A percentile compares a stretch with the other conserved stretches of the same genome.
phyloP scores from a whole-genome alignment of 257 asterid species.

The Thymus mandschuricus region DNA sequence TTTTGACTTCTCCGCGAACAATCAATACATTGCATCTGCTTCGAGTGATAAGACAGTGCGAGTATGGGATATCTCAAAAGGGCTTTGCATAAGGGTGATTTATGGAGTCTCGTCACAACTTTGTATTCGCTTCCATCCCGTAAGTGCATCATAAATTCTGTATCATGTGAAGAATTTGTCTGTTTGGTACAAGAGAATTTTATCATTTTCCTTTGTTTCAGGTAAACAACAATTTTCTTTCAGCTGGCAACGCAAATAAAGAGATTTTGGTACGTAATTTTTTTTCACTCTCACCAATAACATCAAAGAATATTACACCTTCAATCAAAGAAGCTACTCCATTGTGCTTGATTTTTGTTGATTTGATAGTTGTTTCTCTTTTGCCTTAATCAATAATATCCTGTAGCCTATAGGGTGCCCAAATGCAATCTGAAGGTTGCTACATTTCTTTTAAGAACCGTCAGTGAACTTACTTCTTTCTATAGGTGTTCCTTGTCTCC shows the following conservation, averaged over 20 bases:
- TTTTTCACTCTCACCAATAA: conserved; percentile 24
- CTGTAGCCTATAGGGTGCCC: background rate
- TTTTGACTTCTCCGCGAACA: conserved; percentile 96
- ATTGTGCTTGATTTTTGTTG: conserved; percentile 14
- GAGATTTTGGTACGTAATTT: conserved; percentile 69
- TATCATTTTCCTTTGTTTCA: conserved; percentile 40
- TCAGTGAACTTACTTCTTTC: background rate
- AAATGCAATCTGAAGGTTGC: background rate
- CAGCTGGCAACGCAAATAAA: conserved; percentile 89
- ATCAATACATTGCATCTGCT: conserved; percentile 92
- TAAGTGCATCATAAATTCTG: conserved; percentile 46
- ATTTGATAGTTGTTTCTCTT: conserved; percentile 2
- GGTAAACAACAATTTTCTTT: conserved; percentile 96
- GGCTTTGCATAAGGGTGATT: conserved; percentile 94
- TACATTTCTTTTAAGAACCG: background rate
- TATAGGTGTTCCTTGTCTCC: background rate
- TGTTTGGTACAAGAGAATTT: background rate
- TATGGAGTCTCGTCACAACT: conserved; percentile 86
- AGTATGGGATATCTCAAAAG: conserved; percentile 93
- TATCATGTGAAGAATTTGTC: background rate
- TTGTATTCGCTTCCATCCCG: conserved; percentile 98
- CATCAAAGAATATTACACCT: conserved; percentile 7
- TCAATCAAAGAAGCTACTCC: background rate
- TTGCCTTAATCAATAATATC: background rate
- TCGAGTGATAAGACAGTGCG: conserved; percentile 92